Conservation (phyloP, 805 yeast genomes). For the Cyberlindnera xylosilytica region DNA sequence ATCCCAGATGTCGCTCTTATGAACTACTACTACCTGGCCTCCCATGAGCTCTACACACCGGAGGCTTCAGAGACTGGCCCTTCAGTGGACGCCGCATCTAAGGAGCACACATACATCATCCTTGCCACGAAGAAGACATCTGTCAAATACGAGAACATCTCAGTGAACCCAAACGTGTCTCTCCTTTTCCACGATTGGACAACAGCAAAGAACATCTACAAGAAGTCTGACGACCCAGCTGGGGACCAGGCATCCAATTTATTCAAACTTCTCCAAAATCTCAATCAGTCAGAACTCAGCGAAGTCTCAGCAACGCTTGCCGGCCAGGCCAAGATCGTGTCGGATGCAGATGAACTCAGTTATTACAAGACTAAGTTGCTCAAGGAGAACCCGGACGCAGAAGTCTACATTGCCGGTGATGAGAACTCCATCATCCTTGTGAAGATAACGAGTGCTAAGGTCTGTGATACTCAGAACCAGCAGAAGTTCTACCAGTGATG, state of each 20-base stretch:
- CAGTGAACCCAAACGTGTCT: conserved; percentile 72
- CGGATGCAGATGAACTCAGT: conserved; percentile 45
- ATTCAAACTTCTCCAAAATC: conserved; percentile 60
- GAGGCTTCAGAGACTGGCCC: conserved; percentile 19
- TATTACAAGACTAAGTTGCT: conserved; percentile 62
- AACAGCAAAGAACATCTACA: conserved; percentile 46
- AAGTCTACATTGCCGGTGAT: conserved; percentile 60
- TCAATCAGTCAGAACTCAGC: conserved; percentile 78
- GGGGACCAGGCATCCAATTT: conserved; percentile 40
- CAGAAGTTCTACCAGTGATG: conserved; percentile 30
- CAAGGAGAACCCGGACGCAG: conserved; percentile 65
- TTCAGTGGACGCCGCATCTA: conserved; percentile 27
- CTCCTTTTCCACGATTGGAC: conserved; percentile 90
- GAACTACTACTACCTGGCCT: conserved; percentile 75
- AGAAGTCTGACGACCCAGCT: conserved; percentile 28
- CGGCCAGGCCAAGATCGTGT: conserved; percentile 64
- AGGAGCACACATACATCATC: conserved; percentile 51
- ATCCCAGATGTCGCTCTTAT: conserved; percentile 86
- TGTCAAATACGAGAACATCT: conserved; percentile 68
- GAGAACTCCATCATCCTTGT: conserved; percentile 66
- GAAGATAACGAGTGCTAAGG: conserved; percentile 62
- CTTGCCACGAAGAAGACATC: conserved; percentile 72
- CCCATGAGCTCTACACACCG: conserved; percentile 31
- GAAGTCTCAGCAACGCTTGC: conserved; percentile 78
- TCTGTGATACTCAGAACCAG: conserved; percentile 75